Conservation (phyloP, 192 early-diverging fungal genomes). For the Lunasporangiospora selenospora region DNA sequence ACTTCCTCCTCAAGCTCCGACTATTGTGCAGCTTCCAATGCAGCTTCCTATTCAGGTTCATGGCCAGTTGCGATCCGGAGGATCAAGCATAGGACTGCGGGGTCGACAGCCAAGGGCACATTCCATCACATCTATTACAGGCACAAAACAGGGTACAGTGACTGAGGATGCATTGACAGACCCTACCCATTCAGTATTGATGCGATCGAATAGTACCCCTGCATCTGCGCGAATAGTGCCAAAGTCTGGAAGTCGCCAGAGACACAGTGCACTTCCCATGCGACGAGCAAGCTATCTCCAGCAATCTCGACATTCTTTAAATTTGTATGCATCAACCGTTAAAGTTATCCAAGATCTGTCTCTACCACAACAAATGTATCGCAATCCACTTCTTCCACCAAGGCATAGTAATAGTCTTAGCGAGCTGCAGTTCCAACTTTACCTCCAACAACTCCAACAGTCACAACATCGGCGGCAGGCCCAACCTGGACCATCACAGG, state of each 20-base stretch:
- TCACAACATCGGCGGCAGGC: conserved; percentile 10
- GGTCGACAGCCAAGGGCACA: conserved; percentile 10
- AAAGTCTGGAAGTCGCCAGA: conserved; percentile 18
- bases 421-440: conserved; percentile 33
- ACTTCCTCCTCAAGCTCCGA: conserved; percentile 7
- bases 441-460: conserved; percentile 27
- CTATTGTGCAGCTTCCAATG: too few species aligned
- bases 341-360: conserved; percentile 45
- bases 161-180: conserved; percentile 27
- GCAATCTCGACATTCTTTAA: conserved; percentile 32
- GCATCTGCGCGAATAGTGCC: conserved; percentile 24
- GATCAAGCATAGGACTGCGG: not conserved
- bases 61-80: too few species aligned
- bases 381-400: conserved; percentile 27
- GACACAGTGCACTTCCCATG: conserved; percentile 24
- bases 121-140: conserved; percentile 1
- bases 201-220: conserved; percentile 42
- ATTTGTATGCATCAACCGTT: conserved; percentile 40
- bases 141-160: conserved; percentile 6
- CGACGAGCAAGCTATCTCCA: conserved; percentile 22
- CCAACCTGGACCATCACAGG: too few species aligned
- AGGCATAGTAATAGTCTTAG: conserved; percentile 26
- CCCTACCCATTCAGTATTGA: conserved; percentile 14
- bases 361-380: conserved; percentile 35
- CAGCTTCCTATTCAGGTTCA: too few species aligned